Evolutionary conservation across 1,139 yeast species (phyloP).

Genomic region (Candida mesenterica): DNA sequence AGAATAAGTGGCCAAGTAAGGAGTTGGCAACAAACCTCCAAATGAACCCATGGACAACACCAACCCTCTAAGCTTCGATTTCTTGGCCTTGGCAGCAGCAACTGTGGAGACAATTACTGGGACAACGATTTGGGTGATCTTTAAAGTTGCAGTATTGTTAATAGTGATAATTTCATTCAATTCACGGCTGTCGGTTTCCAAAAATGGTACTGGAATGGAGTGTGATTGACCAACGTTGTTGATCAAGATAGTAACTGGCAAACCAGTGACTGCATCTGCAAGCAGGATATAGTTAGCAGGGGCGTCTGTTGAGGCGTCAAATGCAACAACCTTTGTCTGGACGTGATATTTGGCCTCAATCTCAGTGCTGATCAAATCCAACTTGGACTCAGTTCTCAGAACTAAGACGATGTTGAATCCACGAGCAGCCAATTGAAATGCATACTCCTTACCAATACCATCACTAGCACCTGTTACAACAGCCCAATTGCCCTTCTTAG

Average conservation of each 20-base stretch:
- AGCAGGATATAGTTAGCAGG: conserved; percentile 53
- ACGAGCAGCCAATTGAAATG: conserved; percentile 76
- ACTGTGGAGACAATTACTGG: conserved; percentile 65
- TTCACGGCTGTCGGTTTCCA: conserved; percentile 74
- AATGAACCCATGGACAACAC: conserved; percentile 95
- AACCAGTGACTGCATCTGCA: conserved; percentile 44
- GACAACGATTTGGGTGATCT: conserved; percentile 72
- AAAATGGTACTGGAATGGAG: conserved; percentile 90
- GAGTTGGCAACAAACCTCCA: conserved; percentile 92
- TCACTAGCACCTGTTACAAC: conserved; percentile 96
- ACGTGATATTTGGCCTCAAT: conserved; percentile 60
- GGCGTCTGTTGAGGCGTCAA: conserved; percentile 69
- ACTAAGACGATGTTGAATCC: conserved; percentile 84
- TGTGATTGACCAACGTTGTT: conserved; percentile 96
- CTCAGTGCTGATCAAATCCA: conserved; percentile 65
- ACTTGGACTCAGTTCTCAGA: conserved; percentile 79
- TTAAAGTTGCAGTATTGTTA: conserved; percentile 81
- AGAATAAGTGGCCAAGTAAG: conserved; percentile 87
- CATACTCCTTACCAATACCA: conserved; percentile 93
- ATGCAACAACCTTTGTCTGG: conserved; percentile 64
- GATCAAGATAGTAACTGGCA: conserved; percentile 70
- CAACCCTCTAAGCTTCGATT: conserved; percentile 56
- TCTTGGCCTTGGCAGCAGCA: conserved; percentile 21
- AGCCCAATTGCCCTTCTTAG: conserved; percentile 69
- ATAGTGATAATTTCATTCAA: conserved; percentile 76